Evolutionary conservation across 768 basidiomycete genomes (phyloP), one percentile per base, ranked within the genome.

Genomic region (Boletus sensibilis): DNA sequence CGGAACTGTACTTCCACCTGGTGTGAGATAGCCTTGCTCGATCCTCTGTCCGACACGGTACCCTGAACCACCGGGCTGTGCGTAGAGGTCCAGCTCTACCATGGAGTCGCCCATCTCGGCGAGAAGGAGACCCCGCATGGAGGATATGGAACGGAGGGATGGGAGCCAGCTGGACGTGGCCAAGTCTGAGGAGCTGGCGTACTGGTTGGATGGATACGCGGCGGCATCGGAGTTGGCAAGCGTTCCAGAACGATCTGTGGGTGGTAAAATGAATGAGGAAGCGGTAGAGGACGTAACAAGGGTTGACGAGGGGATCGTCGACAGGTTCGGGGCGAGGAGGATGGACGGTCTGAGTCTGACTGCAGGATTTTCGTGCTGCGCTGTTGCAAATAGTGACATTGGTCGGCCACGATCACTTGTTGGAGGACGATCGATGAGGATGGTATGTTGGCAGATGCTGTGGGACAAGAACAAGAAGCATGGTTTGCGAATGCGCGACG

Each of bases 101-200:
- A 79, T 78, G 11, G 72, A 67, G 43, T 75, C 79, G 13, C 81
- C 81, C 13, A 68, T 64, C 63, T 83, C 81, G 14, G 79, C 82
- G 20, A 71, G 71, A 37, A 77, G 66, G 5, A 82, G 72, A 35
- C 79, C 82, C 29, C 69, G 69, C 79, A 83, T 82, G 44, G 76
- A 73, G 8, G 70, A 64, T 38, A 61, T 56, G 37, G 77, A 78
- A 25, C 73, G 67, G 44, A 75, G 59, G 27, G 63, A 58, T 12
- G 69, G 74, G 55, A 61, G 23, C 61, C 66, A 61, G 56, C 25
- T 55, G 40, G 59, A 44, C 3, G 41, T 5, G 51, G 37, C 20
- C 20, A 46, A 4, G 41, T 57, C 60, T 9, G 56, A 57, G 27
- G 55, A 37, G 23, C 25, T 51, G 52, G 43, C 8, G 16, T 52